A percentile compares a stretch with the other conserved stretches of the same genome.
phyloP scores from a whole-genome alignment of 176 grass and related monocot species.

The Oryza glaberrima region DNA sequence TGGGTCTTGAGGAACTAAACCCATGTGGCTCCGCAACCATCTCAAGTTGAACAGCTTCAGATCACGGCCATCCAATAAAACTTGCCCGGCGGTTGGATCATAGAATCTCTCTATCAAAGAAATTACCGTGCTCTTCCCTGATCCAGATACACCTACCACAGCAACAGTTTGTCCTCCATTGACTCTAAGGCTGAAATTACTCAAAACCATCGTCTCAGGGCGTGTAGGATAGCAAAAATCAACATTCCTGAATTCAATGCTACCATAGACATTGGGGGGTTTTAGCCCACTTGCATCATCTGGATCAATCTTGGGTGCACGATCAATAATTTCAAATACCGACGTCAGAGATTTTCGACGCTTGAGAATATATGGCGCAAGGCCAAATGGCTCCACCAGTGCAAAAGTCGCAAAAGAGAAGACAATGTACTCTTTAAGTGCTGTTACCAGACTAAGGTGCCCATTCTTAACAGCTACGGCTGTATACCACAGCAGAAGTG shows the following conservation, averaged over 20 bases:
- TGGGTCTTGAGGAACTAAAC: slow-evolving; percentile 92
- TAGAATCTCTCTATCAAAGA: slow-evolving; percentile 97
- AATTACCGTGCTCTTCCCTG: slow-evolving; percentile 92
- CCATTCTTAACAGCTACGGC: slow-evolving; percentile 64
- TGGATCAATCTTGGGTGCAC: slow-evolving; percentile 85
- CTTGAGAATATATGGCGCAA: slow-evolving; percentile 97
- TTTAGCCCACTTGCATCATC: slow-evolving; percentile 92
- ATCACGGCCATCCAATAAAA: slow-evolving; percentile 92
- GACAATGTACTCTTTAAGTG: slow-evolving; percentile 96
- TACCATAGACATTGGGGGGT: slow-evolving; percentile 94
- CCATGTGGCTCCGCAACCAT: slow-evolving; percentile 95
- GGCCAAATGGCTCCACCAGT: slow-evolving; percentile 94
- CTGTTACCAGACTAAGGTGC: slow-evolving; percentile 70
- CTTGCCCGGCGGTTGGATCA: slow-evolving; percentile 80
- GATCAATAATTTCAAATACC: slow-evolving; percentile 91
- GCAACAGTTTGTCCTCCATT: slow-evolving; percentile 94
- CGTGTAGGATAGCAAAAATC: slow-evolving; percentile 90
- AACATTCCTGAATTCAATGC: slow-evolving; percentile 88
- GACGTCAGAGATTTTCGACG: slow-evolving; percentile 77
- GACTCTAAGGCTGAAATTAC: slow-evolving; percentile 91
- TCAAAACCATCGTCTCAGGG: slow-evolving; percentile 83
- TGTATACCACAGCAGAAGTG: slow-evolving; percentile 94
- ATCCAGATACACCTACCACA: slow-evolving; percentile 92
- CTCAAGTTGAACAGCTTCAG: slow-evolving; percentile 94
- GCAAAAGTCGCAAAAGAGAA: slow-evolving; percentile 94